phyloP scores from a whole-genome alignment of 2,329 filamentous ascomycete species.

The Fusarium sp. region DNA sequence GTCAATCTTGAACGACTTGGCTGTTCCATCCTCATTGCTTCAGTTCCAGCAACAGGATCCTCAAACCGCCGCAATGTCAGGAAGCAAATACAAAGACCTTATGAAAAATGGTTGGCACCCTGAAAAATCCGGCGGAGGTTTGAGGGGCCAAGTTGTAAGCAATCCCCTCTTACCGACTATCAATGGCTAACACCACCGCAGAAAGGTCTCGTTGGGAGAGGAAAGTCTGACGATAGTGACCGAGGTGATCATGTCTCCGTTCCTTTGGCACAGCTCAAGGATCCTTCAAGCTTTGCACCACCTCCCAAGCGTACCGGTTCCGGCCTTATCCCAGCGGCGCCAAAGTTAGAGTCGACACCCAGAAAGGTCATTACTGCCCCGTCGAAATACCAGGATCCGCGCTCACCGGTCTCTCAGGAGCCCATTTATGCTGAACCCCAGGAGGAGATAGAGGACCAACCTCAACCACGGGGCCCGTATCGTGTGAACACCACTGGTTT shows the following conservation, averaged over 20 bases:
- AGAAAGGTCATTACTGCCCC: slow-evolving; percentile 50
- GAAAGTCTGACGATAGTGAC: slow-evolving; percentile 50
- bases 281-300: slow-evolving; percentile 82
- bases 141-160: slow-evolving; percentile 62
- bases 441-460: slow-evolving; percentile 47
- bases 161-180: slow-evolving; percentile 6
- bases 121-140: slow-evolving; percentile 56
- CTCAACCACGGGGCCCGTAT: slow-evolving; percentile 73
- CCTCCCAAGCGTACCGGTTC: slow-evolving; percentile 74
- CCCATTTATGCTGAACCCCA: slow-evolving; percentile 24
- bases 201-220: slow-evolving; percentile 62
- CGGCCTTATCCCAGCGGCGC: slow-evolving; percentile 51
- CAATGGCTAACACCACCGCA: slow-evolving; percentile 43
- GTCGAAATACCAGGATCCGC: slow-evolving; percentile 53
- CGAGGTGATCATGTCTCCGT: slow-evolving; percentile 58
- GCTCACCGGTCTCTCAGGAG: slow-evolving; percentile 33
- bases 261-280: slow-evolving; percentile 78
- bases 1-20: slow-evolving; percentile 17
- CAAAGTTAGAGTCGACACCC: slow-evolving; percentile 43
- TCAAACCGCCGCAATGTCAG: slow-evolving; percentile 52
- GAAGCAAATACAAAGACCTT: slow-evolving; percentile 58
- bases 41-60: not conserved
- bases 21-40: slow-evolving; percentile 9
- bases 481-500: slow-evolving; percentile 78
- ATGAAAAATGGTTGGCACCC: slow-evolving; percentile 67